These are phyloP conservation scores for Lolium perenne DNA, from an alignment of 176 grass and related monocot species.

Conservation along the genomic window DNA sequence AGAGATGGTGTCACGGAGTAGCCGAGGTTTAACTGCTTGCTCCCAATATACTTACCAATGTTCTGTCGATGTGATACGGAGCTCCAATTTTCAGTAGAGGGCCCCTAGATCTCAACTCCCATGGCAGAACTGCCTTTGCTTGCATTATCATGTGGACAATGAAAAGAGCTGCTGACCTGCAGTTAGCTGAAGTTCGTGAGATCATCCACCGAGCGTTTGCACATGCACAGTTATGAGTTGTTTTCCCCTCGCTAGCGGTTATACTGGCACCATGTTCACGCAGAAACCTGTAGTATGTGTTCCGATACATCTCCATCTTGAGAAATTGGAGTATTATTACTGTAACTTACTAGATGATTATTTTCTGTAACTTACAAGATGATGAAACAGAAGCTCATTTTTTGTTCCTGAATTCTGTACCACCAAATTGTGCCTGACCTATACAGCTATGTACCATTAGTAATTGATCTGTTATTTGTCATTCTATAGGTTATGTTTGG, in stretches of 20 bases:
- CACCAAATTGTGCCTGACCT: neutral
- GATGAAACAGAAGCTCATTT: neutral
- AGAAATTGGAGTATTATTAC: neutral
- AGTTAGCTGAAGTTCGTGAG: conserved; percentile 2
- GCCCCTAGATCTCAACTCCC: neutral
- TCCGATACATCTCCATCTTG: neutral
- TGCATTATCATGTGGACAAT: neutral
- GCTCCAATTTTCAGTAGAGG: conserved; percentile 6
- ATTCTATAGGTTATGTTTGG: neutral
- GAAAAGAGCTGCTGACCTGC: neutral
- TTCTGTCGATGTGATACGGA: neutral
- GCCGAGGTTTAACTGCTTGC: neutral
- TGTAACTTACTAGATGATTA: neutral
- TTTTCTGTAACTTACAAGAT: neutral
- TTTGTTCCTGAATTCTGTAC: neutral
- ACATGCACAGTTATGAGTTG: neutral
- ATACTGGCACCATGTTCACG: neutral
- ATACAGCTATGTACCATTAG: neutral
- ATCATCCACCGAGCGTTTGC: neutral
- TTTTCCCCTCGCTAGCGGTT: neutral
- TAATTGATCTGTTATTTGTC: neutral
- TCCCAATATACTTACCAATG: neutral
- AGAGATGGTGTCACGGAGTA: conserved; percentile 41
- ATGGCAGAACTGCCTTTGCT: neutral
- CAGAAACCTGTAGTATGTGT: conserved; percentile 7